phyloP scores from a whole-genome alignment of 257 asterid species.

The Nicotiana tabacum region DNA sequence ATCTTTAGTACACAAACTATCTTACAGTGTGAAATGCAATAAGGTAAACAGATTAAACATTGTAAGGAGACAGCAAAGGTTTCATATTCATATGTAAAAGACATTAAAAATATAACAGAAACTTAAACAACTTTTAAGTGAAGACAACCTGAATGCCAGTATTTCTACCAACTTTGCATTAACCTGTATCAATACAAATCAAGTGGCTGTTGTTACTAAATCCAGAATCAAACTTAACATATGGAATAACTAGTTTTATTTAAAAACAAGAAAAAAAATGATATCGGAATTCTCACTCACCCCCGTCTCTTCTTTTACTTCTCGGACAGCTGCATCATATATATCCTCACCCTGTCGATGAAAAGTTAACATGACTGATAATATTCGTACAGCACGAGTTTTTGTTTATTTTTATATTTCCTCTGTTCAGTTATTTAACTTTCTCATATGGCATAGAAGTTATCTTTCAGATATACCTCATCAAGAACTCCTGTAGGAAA shows the following conservation, averaged over 20 bases:
- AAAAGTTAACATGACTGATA: not conserved
- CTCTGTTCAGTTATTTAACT: not conserved
- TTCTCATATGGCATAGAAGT: constrained; percentile 2
- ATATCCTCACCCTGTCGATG: constrained; percentile 82
- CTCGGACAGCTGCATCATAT: constrained; percentile 87
- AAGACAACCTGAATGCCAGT: constrained; percentile 74
- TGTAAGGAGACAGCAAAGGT: not conserved
- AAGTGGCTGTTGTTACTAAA: not conserved
- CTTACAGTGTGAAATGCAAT: not conserved
- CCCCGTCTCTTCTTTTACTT: constrained; percentile 98
- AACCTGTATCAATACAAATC: constrained; percentile 41
- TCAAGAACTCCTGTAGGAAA: constrained; percentile 96
- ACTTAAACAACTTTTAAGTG: not conserved
- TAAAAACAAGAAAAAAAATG: not conserved
- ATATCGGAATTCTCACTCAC: constrained; percentile 34
- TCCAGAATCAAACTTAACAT: not conserved
- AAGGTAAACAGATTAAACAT: not conserved
- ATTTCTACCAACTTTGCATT: constrained; percentile 71
- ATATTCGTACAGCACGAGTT: not conserved
- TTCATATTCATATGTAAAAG: not conserved
- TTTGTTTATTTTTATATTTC: not conserved
- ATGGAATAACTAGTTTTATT: not conserved
- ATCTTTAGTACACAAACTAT: not conserved
- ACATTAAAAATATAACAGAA: not conserved
- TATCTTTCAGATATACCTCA: constrained; percentile 49